phyloP scores from a whole-genome alignment of 257 asterid genomes.

The Buddleja alternifolia region DNA sequence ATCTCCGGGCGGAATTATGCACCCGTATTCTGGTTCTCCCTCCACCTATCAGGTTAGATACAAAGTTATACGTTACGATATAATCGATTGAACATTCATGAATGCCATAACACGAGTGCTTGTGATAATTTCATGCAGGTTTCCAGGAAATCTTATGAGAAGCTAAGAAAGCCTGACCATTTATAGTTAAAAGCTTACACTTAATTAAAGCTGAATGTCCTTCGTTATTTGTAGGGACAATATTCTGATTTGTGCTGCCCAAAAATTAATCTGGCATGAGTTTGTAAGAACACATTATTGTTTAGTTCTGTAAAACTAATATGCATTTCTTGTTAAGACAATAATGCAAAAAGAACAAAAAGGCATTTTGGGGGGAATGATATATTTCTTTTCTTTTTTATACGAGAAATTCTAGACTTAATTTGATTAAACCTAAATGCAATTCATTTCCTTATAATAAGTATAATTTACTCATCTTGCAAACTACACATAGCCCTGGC shows the following conservation, averaged over 20 bases:
- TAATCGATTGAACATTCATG: too few relatives aligned
- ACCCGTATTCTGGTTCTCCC: slow-evolving; percentile 41
- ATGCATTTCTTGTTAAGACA: background rate
- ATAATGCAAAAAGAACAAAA: too few relatives aligned
- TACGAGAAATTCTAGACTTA: too few relatives aligned
- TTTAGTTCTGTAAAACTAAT: slow-evolving; percentile 2
- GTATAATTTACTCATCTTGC: too few relatives aligned
- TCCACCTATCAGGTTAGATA: slow-evolving; percentile 46
- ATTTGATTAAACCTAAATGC: too few relatives aligned
- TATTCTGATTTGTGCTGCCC: slow-evolving; percentile 7
- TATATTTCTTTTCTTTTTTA: too few relatives aligned
- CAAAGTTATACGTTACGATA: too few relatives aligned
- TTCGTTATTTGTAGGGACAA: background rate
- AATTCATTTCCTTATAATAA: too few relatives aligned
- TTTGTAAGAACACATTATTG: slow-evolving; percentile 8
- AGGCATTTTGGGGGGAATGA: too few relatives aligned
- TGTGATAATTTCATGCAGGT: slow-evolving; percentile 36
- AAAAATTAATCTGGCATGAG: background rate
- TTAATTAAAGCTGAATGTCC: background rate
- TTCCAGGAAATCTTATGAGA: slow-evolving; percentile 52
- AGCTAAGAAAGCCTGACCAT: slow-evolving; percentile 43
- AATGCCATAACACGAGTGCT: background rate
- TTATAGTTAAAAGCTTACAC: slow-evolving; percentile 11
- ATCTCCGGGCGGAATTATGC: slow-evolving; percentile 35
- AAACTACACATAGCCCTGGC: too few relatives aligned